phyloP scores from a whole-genome alignment of 331 rosid species.

The Spiraea crenata region DNA sequence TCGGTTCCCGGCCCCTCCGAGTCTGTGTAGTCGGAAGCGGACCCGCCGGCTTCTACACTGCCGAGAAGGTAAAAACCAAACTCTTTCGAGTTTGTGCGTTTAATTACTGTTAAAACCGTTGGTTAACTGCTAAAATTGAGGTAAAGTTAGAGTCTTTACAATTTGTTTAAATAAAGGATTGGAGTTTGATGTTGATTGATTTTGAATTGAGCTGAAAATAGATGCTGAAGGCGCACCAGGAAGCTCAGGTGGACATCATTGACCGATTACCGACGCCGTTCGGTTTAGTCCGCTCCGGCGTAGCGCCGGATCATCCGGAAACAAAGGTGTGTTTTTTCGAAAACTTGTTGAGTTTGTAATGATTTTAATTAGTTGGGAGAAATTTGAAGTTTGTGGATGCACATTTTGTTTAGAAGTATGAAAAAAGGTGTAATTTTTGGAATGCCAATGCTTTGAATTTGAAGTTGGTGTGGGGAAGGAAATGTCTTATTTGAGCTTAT shows the following conservation, averaged over 20 bases:
- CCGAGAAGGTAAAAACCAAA: slow-evolving; percentile 55
- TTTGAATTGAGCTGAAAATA: slow-evolving; percentile 19
- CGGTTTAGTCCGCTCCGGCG: slow-evolving; percentile 87
- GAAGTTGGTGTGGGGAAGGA: neutral
- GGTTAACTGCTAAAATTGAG: neutral
- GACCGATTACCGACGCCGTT: slow-evolving; percentile 89
- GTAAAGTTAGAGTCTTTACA: neutral
- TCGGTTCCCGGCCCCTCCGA: slow-evolving; percentile 45
- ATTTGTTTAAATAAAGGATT: neutral
- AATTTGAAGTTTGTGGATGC: neutral
- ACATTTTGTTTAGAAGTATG: neutral
- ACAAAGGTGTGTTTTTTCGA: slow-evolving; percentile 56
- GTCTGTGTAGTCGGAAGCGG: slow-evolving; percentile 93
- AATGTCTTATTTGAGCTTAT: slow-evolving; percentile 39
- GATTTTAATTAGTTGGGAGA: neutral
- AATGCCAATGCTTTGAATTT: neutral
- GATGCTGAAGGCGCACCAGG: slow-evolving; percentile 71
- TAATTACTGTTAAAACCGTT: neutral
- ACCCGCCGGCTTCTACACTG: slow-evolving; percentile 89
- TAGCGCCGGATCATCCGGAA: slow-evolving; percentile 97
- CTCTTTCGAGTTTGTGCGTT: neutral
- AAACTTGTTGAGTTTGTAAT: neutral
- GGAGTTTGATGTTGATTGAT: neutral
- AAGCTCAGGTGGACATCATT: slow-evolving; percentile 72
- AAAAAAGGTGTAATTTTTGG: no score